Percentiles rank a stretch among this genome's conserved stretches.
These are phyloP conservation scores for Helicocarpus griseus DNA, from an alignment of 2,329 filamentous ascomycete genomes.

Conservation along the genomic window DNA sequence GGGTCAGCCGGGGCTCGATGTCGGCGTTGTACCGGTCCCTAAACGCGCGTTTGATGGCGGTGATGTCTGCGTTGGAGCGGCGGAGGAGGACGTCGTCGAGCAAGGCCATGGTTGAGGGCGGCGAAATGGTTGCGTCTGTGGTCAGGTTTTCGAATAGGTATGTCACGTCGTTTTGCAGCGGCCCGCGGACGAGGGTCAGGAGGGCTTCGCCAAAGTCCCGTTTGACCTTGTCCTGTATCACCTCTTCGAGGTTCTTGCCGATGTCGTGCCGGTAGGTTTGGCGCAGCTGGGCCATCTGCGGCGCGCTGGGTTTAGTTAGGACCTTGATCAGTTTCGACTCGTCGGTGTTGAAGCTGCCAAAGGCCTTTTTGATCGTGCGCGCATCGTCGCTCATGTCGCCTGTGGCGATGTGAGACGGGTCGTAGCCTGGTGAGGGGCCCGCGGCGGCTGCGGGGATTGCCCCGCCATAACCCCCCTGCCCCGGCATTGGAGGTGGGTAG, in stretches of 20 bases:
- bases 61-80: constrained; percentile 68
- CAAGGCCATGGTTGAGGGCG: constrained; percentile 59
- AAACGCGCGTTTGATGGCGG: constrained; percentile 68
- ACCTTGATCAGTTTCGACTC: constrained; percentile 65
- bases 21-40: constrained; percentile 52
- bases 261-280: constrained; percentile 56
- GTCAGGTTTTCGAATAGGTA: neutral
- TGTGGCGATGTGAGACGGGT: neutral
- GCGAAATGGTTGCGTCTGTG: neutral
- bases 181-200: constrained; percentile 41
- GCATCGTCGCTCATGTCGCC: constrained; percentile 61
- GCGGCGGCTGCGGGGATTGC: constrained; percentile 42
- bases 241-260: constrained; percentile 34
- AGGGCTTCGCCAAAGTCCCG: constrained; percentile 1
- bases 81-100: constrained; percentile 70
- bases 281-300: constrained; percentile 63
- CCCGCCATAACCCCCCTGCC: constrained; percentile 25
- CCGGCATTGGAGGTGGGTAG: constrained; percentile 13
- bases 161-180: constrained; percentile 61
- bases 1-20: constrained; percentile 42
- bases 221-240: neutral
- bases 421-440: constrained; percentile 62
- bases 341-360: constrained; percentile 91
- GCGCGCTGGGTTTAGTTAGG: constrained; percentile 63
- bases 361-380: constrained; percentile 63